Base-by-base conservation (phyloP, 2,329 filamentous ascomycete species). In the Colletotrichum truncatum region DNA sequence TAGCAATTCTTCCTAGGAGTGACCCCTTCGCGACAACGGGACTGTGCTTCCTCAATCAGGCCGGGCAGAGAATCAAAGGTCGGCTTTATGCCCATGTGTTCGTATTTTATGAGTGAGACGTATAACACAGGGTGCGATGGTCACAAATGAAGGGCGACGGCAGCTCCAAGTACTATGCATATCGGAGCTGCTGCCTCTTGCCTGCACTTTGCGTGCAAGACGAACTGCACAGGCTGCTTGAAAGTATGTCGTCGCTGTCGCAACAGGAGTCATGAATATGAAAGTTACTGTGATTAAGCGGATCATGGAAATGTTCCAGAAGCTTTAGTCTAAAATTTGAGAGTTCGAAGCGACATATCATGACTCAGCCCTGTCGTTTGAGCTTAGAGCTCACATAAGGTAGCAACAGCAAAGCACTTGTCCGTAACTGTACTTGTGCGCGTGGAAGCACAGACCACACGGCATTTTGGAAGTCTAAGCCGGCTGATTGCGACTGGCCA, bases 301-400 rank as follows among this genome's bases (percentile, higher is more conserved):
- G 16, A 32, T 21, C 41, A 25, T 38, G 16, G 43, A 64, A 66
- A 39, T 21, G 46, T 66, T 64, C 64, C 60, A 66, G 64, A 64
- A 66, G 45, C 60, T 48, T 28, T 55, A 11, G 11, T 43, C 39
- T n/a, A n/a, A 18, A 21, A 53, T 39, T 28, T 46, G 54, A 46
- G 38, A 39, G 38, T 48, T 66, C 25, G 38, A 28, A 64, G 48
- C 41, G 59, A 64, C 38, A 59, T 43, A 21, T 53, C 64, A 64
- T 64, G 64, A 66, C 52, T 64, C 64, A 65, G 41, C 64, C 59
- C 45, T 66, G 57, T 30, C 23, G 56, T 55, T 62, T 63, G 41
- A 66, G 49, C 41, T 49, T 21, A 39, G 28, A 26, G 53, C 39
- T 34, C 41, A 36, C 14, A 23, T 39, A 23, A 30, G 52, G 28